Percentiles rank a stretch among this genome's conserved stretches.
Evolutionary conservation across 2,329 filamentous ascomycete species (phyloP).

Genomic region (Orbilia javanica): DNA sequence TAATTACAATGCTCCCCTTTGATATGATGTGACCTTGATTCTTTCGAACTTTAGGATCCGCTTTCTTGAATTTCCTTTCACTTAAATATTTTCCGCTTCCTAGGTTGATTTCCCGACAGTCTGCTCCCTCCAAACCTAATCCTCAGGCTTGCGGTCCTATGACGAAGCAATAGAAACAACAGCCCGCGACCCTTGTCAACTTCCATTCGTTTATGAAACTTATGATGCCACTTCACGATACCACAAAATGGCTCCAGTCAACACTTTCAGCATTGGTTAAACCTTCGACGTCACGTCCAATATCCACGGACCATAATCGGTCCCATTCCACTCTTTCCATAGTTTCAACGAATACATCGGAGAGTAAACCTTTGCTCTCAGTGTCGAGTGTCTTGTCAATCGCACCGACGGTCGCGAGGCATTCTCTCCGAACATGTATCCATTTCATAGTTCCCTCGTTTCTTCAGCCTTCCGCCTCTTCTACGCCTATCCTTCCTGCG

Average conservation of each 20-base stretch:
- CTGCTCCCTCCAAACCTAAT: background rate
- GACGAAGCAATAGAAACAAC: background rate
- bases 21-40: background rate
- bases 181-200: conserved; percentile 3
- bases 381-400: conserved; percentile 4
- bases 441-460: conserved; percentile 43
- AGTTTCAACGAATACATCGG: background rate
- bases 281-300: background rate
- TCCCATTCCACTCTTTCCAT: conserved; percentile 8
- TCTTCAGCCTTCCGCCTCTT: conserved; percentile 29
- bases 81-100: background rate
- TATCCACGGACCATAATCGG: conserved; percentile 4
- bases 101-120: background rate
- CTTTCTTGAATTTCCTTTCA: background rate
- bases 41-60: background rate
- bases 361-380: conserved; percentile 26
- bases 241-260: conserved; percentile 26
- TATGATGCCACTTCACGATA: conserved; percentile 29
- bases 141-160: background rate
- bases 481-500: conserved; percentile 5
- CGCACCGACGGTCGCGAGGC: conserved; percentile 26
- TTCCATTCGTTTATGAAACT: conserved; percentile 18
- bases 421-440: conserved; percentile 31
- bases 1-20: background rate
- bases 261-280: conserved; percentile 2